These are phyloP conservation scores for Drechslerella stenobrocha DNA, from an alignment of 2,329 filamentous ascomycete genomes.

Conservation along the genomic window DNA sequence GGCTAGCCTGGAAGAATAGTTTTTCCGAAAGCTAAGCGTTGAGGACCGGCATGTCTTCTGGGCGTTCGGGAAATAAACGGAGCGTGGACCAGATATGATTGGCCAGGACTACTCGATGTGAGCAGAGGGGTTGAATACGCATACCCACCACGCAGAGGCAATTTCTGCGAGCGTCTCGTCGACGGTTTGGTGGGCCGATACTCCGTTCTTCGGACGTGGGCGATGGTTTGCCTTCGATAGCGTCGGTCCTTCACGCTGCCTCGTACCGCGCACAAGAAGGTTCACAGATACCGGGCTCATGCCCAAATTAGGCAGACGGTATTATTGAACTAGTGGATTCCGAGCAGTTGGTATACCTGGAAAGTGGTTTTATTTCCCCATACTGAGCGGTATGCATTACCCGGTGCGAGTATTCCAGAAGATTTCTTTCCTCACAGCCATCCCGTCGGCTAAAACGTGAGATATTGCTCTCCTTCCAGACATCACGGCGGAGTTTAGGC, in stretches of 20 bases:
- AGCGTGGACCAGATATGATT: constrained; percentile 43
- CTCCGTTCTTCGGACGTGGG: constrained; percentile 13
- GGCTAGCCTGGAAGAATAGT: constrained; percentile 36
- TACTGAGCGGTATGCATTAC: constrained; percentile 16
- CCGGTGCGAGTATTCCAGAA: constrained; percentile 36
- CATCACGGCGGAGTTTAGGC: neutral
- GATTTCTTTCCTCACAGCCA: constrained; percentile 30
- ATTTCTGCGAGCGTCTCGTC: neutral
- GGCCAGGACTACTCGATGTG: constrained; percentile 19
- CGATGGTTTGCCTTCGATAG: neutral
- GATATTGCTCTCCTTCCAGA: neutral
- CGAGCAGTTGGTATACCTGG: constrained; percentile 36
- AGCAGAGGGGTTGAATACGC: constrained; percentile 1
- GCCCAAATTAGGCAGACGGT: constrained; percentile 14
- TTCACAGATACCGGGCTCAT: constrained; percentile 16
- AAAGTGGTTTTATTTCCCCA: constrained; percentile 36
- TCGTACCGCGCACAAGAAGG: constrained; percentile 38
- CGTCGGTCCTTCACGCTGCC: neutral
- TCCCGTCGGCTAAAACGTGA: constrained; percentile 2
- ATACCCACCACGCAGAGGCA: constrained; percentile 41
- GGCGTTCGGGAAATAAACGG: constrained; percentile 42
- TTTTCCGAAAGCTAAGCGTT: constrained; percentile 44
- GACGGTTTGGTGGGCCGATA: constrained; percentile 40
- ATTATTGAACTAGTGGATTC: neutral
- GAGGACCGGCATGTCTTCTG: constrained; percentile 26